These are phyloP conservation scores for Starmerella roubikii DNA, from an alignment of 805 yeast species.

Conservation along the genomic window DNA sequence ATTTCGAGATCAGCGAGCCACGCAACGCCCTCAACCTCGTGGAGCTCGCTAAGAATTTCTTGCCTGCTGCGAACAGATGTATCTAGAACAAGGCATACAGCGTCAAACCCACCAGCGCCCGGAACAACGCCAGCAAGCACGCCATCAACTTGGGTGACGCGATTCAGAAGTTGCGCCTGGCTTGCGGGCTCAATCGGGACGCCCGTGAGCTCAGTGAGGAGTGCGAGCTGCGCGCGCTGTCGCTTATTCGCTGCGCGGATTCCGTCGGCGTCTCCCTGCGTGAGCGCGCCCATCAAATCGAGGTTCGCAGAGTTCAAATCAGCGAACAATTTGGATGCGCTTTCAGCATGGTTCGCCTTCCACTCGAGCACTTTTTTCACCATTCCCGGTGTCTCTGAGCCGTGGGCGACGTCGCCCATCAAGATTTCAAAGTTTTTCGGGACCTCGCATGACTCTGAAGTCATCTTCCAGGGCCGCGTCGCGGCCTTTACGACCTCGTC, in stretches of 20 bases:
- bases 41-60: slow-evolving; percentile 10
- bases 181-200: slow-evolving; percentile 79
- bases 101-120: slow-evolving; percentile 98
- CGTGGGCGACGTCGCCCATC: slow-evolving; percentile 90
- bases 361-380: slow-evolving; percentile 65
- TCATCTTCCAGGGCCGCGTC: slow-evolving; percentile 42
- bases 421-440: slow-evolving; percentile 58
- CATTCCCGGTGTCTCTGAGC: slow-evolving; percentile 87
- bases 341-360: slow-evolving; percentile 41
- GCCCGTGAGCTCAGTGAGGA: slow-evolving; percentile 49
- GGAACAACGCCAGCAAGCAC: slow-evolving; percentile 95
- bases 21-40: slow-evolving; percentile 26
- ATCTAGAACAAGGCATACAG: slow-evolving; percentile 58
- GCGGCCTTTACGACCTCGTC: slow-evolving; percentile 20
- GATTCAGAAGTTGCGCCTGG: slow-evolving; percentile 59
- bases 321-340: slow-evolving; percentile 40
- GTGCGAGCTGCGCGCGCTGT: slow-evolving; percentile 46
- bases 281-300: slow-evolving; percentile 38
- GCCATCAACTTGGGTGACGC: slow-evolving; percentile 43
- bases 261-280: slow-evolving; percentile 24
- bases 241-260: slow-evolving; percentile 7
- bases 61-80: slow-evolving; percentile 29
- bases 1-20: slow-evolving; percentile 34
- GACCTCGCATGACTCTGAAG: slow-evolving; percentile 40
- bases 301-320: slow-evolving; percentile 46